A percentile compares a stretch with the other conserved stretches of the same genome.
Evolutionary conservation across 768 basidiomycete genomes (phyloP).

Genomic region (Lactifluus volemus): DNA sequence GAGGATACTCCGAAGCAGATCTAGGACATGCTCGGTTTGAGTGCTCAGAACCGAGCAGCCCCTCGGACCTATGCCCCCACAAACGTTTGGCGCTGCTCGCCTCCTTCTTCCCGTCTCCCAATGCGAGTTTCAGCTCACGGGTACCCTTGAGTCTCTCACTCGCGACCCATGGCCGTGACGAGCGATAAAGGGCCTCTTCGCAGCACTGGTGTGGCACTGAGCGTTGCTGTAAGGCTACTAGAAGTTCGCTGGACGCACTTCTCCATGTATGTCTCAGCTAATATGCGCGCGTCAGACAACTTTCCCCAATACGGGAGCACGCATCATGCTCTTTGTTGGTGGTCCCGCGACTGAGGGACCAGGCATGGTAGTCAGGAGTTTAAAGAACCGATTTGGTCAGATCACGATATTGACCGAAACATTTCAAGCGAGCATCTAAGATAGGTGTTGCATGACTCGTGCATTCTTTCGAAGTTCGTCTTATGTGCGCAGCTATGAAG

Average conservation of each 20-base stretch:
- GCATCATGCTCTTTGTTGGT: conserved; percentile 94
- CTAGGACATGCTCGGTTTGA: conserved; percentile 93
- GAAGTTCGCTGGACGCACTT: conserved; percentile 43
- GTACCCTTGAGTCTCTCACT: conserved; percentile 77
- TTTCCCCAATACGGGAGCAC: conserved; percentile 91
- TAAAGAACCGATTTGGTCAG: conserved; percentile 94
- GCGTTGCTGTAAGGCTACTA: conserved; percentile 85
- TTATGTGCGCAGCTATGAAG: conserved; percentile 66
- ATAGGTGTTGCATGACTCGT: conserved; percentile 33
- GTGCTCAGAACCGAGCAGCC: conserved; percentile 68
- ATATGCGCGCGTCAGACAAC: conserved; percentile 42
- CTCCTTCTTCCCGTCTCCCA: conserved; percentile 90
- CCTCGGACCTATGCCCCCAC: conserved; percentile 72
- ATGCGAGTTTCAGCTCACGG: conserved; percentile 93
- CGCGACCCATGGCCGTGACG: conserved; percentile 96
- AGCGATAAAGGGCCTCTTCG: conserved; percentile 88
- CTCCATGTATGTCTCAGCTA: not conserved
- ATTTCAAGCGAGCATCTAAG: conserved; percentile 95
- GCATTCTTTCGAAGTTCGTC: not conserved
- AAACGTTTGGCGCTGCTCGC: conserved; percentile 75
- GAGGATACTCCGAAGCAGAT: conserved; percentile 96
- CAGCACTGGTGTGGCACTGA: conserved; percentile 92
- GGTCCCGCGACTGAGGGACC: conserved; percentile 96
- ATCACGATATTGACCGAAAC: conserved; percentile 98
- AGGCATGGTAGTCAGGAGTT: conserved; percentile 95